Conservation (phyloP, 192 early-diverging fungal genomes). For the Coemansia nantahalensis region DNA sequence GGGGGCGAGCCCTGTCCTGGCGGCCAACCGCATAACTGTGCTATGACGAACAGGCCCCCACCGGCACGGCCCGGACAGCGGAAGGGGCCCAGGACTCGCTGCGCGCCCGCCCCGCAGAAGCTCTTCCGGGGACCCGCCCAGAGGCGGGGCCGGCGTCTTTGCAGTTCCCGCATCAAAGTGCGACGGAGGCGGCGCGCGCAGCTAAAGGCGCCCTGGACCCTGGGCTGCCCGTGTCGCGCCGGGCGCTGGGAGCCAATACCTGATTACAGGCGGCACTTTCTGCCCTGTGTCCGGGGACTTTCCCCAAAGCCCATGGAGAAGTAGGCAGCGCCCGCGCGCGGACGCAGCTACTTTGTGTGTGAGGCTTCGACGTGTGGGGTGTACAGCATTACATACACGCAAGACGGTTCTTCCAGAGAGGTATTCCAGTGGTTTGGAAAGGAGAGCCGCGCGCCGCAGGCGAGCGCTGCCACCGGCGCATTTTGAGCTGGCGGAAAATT, state of each 20-base stretch:
- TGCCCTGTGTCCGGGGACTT: constrained; percentile 56
- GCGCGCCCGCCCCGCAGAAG: constrained; percentile 12
- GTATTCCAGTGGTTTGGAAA: constrained; percentile 49
- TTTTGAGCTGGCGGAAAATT: background rate
- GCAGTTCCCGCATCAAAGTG: constrained; percentile 3
- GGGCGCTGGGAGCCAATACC: constrained; percentile 33
- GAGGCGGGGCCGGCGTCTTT: background rate
- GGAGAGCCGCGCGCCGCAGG: background rate
- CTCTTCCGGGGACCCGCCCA: constrained; percentile 12
- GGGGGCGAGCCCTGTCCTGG: background rate
- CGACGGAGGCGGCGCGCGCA: background rate
- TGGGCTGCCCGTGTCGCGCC: too few relatives aligned
- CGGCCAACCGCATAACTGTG: constrained; percentile 55
- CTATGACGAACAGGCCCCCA: constrained; percentile 51
- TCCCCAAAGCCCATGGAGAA: constrained; percentile 45
- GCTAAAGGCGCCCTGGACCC: too few relatives aligned
- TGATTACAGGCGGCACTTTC: constrained; percentile 57
- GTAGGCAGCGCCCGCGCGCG: constrained; percentile 5
- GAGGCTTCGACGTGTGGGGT: constrained; percentile 40
- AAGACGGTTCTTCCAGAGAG: constrained; percentile 55
- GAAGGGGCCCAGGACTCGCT: constrained; percentile 2
- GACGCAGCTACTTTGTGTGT: constrained; percentile 38
- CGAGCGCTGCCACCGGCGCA: too few relatives aligned
- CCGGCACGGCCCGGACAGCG: background rate
- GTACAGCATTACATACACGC: constrained; percentile 22